phyloP scores from a whole-genome alignment of 1,284 basidiomycete species.

The Ganoderma meredithae region DNA sequence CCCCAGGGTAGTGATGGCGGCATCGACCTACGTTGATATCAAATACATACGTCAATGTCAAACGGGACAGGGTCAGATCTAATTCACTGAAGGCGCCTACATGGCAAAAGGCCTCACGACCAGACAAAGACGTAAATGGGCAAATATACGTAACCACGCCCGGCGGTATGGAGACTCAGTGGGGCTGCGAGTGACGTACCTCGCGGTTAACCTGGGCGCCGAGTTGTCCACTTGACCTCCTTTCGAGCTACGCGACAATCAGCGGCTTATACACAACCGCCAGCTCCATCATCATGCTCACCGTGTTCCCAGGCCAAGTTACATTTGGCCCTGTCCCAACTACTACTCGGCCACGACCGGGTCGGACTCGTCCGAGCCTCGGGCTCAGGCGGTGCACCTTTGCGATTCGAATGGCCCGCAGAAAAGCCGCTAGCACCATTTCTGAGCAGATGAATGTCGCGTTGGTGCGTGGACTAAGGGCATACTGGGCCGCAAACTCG shows the following conservation, averaged over 20 bases:
- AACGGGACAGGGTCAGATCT: not conserved
- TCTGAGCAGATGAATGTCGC: too few relatives aligned
- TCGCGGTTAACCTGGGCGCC: not conserved
- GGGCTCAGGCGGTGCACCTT: too few relatives aligned
- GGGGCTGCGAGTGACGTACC: not conserved
- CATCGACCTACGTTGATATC: not conserved
- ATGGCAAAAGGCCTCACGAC: not conserved
- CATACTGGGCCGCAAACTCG: too few relatives aligned
- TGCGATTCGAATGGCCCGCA: too few relatives aligned
- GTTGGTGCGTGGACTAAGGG: too few relatives aligned
- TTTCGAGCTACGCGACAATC: constrained; percentile 5
- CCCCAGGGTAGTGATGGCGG: not conserved
- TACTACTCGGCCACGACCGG: too few relatives aligned
- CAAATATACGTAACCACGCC: not conserved
- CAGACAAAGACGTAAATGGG: not conserved
- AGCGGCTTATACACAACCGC: constrained; percentile 55
- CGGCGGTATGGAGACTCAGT: not conserved
- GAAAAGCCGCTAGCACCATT: too few relatives aligned
- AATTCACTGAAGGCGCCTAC: not conserved
- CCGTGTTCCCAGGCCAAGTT: constrained; percentile 57
- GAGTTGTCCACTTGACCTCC: not conserved
- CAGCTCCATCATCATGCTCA: constrained; percentile 55
- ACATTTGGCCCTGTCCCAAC: not conserved
- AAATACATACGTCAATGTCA: not conserved
- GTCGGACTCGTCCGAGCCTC: too few relatives aligned